Evolutionary conservation across 768 basidiomycete genomes (phyloP), one percentile per base, ranked within the genome.

Genomic region (Austroboletus eburneus): DNA sequence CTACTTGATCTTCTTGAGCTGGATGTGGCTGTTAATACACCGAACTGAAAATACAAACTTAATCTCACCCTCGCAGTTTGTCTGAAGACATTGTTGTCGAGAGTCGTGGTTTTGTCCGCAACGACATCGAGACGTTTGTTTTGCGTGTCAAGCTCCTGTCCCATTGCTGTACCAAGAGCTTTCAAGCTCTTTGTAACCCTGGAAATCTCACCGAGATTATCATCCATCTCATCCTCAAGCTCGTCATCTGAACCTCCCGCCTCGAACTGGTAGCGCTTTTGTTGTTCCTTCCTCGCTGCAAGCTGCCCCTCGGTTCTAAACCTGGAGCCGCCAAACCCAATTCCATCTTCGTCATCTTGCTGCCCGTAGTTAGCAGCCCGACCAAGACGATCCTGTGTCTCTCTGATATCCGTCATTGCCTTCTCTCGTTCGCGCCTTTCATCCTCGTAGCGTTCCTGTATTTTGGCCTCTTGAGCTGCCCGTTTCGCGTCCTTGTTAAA

Each of bases 401-500:
- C 90, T 45, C 88, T 78, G 49, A 94, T 83, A 57, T 95, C 91
- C 69, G 76, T 68, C 78, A 93, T 84, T 5, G 84, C 83, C 58
- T 84, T 84, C 72, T 94, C 91, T 40, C 91, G 80, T 56, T 91
- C 88, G 7, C 73, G 65, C 21, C 85, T 80, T 58, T 97, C 93
- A 21, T 91, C 87, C 9, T 91, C 85, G 59, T 94, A 94, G 13
- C 92, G 91, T 40, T 81, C 70, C 65, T 83, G 79, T 20, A 96
- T 72, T 62, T 91, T 89, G 24, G 80, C 79, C 60, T 96, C 92
- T 57, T 91, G 83, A 13, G 87, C 90, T 5, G 80, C 79, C 40
- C 92, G 88, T 68, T 97, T 98, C 16, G 75, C 77, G 30, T 91
- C 85, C 67, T 96, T 99, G 74, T 97, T 95, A 68, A 87, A 95